These are phyloP conservation scores for Pseudovirgaria hyperparasitica DNA, from an alignment of 2,329 filamentous ascomycete species.

Conservation along the genomic window DNA sequence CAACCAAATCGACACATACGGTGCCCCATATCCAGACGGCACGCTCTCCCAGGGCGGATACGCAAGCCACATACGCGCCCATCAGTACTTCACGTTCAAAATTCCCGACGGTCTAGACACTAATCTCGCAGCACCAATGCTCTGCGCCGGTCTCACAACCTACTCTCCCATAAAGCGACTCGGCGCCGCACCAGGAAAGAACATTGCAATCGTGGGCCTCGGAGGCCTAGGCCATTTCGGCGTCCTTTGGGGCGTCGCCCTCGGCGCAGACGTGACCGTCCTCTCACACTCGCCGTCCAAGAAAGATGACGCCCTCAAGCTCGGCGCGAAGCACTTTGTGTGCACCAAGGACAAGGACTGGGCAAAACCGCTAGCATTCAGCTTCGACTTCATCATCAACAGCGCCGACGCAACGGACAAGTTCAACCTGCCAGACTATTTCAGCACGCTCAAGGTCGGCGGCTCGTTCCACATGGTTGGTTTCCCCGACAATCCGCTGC, in stretches of 20 bases:
- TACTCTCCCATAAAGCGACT: constrained; percentile 68
- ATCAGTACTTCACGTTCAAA: constrained; percentile 64
- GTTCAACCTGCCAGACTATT: constrained; percentile 59
- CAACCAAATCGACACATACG: constrained; percentile 37
- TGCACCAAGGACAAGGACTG: constrained; percentile 44
- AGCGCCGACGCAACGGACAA: constrained; percentile 56
- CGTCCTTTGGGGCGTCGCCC: constrained; percentile 34
- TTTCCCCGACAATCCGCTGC: constrained; percentile 63
- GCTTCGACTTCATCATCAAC: constrained; percentile 67
- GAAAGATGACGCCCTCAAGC: constrained; percentile 45
- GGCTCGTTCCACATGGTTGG: constrained; percentile 70
- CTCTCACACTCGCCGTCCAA: constrained; percentile 48
- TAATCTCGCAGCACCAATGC: constrained; percentile 59
- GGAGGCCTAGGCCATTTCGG: constrained; percentile 39
- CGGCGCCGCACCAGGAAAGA: constrained; percentile 64
- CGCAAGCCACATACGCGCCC: constrained; percentile 54
- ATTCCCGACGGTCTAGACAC: constrained; percentile 60
- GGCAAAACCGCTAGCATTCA: constrained; percentile 42
- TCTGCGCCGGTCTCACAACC: constrained; percentile 73
- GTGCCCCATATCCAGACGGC: constrained; percentile 39
- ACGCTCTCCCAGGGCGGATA: constrained; percentile 57
- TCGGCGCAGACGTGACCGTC: constrained; percentile 49
- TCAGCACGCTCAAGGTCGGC: constrained; percentile 69
- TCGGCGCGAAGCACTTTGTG: constrained; percentile 50
- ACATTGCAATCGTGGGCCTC: constrained; percentile 62